Base-by-base conservation (phyloP, 2,329 filamentous ascomycete genomes). In the Magnaporthiopsis rhizophila region DNA sequence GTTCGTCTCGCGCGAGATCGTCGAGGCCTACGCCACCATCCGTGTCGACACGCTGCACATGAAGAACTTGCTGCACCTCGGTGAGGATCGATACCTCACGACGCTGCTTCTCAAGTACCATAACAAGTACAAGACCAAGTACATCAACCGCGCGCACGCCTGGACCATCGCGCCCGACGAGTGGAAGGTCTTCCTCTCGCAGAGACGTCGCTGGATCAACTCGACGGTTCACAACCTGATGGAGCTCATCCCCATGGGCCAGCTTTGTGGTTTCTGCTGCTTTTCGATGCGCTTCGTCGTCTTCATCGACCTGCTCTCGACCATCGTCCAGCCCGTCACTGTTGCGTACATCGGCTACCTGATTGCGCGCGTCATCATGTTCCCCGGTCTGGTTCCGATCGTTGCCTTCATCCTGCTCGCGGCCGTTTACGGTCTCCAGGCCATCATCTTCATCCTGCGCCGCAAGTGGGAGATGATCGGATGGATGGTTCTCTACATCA, bases 401-500 rank as follows among this genome's bases (percentile, higher is more conserved):
- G 96, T 90, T 0, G 89, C 95, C 0, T 96, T 99, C 74, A 85
- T 99, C 73, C 82, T 99, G 61, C 84, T 99, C 12, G 95, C 86
- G 71, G 94, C 90, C n/a, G 95, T 99, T 71, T 99, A 98, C 75
- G 95, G 95, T 86, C 80, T 99, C 18, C 95, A 99, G 73, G 94
- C 91, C 58, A 88, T 98, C 73, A 97, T 99, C 75, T 99, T 99
- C 81, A 97, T 98, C 71, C 73, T 97, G 65, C 90, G 92, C 65
- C 90, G 94, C 72, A 97, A 97, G 80, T 99, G 95, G 95, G 94
- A 99, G 76, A 98, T 98, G 94, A 89, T 99, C 70, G 95, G 94
- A 50, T 99, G 95, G 95, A 97, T 99, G 92, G 82, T 99, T 69
- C 87, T 99, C 67, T 99, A 99, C 77, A 85, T 99, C 66, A 68